Evolutionary conservation across 257 asterid genomes (phyloP).

Genomic region (Forsythia suspensa): DNA sequence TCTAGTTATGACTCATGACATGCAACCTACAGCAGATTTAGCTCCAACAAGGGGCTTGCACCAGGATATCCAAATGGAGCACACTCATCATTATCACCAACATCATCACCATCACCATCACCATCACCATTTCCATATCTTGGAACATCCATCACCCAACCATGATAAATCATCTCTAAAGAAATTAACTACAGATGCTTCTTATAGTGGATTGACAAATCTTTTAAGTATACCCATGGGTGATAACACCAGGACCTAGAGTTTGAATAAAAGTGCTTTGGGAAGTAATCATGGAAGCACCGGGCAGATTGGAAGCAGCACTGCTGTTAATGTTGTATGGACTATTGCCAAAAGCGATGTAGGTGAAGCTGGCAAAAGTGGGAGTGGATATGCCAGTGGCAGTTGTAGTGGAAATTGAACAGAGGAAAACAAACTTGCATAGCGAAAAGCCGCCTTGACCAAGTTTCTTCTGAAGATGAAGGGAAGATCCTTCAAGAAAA

Average conservation of each 20-base stretch:
- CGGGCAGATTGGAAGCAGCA: constrained; percentile 53
- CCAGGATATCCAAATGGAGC: constrained; percentile 35
- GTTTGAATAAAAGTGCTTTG: constrained; percentile 64
- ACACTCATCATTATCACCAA: constrained; percentile 36
- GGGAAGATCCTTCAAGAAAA: constrained; percentile 64
- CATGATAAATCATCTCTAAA: constrained; percentile 42
- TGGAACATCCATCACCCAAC: constrained; percentile 37
- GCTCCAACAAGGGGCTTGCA: constrained; percentile 29
- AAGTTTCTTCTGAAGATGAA: constrained; percentile 73
- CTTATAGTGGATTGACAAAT: constrained; percentile 49
- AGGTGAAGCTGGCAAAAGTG: constrained; percentile 58
- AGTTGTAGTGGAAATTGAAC: constrained; percentile 49
- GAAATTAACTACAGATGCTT: constrained; percentile 47
- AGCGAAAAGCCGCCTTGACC: constrained; percentile 61
- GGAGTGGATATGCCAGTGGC: constrained; percentile 55
- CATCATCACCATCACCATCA: too few relatives aligned
- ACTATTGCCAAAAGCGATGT: constrained; percentile 54
- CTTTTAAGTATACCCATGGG: constrained; percentile 44
- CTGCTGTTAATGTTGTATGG: constrained; percentile 39
- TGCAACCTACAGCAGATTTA: constrained; percentile 32
- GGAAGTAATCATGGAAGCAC: constrained; percentile 73
- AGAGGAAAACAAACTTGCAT: constrained; percentile 52
- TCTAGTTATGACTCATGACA: constrained; percentile 32
- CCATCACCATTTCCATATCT: constrained; percentile 35
- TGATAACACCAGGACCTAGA: constrained; percentile 38